phyloP scores from a whole-genome alignment of 208 protist genomes.

The Leishmania gerbilli region DNA sequence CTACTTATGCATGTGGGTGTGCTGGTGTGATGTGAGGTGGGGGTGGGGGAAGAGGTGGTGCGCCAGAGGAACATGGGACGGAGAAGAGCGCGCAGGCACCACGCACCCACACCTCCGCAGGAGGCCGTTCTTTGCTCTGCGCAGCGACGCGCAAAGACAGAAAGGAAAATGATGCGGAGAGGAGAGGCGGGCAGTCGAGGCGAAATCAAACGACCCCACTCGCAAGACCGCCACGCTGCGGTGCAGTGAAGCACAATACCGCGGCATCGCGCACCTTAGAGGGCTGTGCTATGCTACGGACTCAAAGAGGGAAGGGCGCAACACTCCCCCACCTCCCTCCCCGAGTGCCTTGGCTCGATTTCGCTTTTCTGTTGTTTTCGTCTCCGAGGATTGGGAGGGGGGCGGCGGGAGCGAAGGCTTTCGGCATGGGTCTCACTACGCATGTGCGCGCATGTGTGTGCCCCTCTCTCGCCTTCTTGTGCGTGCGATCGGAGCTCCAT shows the following conservation, averaged over 20 bases:
- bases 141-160: neutral
- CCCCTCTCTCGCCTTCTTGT: neutral
- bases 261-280: neutral
- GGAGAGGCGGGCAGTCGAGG: neutral
- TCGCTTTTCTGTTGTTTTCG: neutral
- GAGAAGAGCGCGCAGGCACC: neutral
- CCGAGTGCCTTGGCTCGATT: neutral
- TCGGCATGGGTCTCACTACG: neutral
- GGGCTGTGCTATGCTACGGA: neutral
- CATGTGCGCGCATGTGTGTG: neutral
- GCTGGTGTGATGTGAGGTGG: neutral
- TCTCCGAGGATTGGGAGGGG: neutral
- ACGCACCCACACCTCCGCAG: neutral
- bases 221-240: neutral
- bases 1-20: neutral
- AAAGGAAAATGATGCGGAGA: neutral
- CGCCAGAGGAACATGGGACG: neutral
- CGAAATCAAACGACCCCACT: neutral
- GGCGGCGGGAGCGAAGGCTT: neutral
- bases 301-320: neutral
- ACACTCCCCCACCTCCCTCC: neutral
- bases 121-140: neutral
- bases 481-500: neutral
- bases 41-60: neutral
- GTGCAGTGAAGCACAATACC: neutral